These are phyloP conservation scores for Microthlaspi erraticum DNA, from an alignment of 345 rosid species.

Conservation along the genomic window DNA sequence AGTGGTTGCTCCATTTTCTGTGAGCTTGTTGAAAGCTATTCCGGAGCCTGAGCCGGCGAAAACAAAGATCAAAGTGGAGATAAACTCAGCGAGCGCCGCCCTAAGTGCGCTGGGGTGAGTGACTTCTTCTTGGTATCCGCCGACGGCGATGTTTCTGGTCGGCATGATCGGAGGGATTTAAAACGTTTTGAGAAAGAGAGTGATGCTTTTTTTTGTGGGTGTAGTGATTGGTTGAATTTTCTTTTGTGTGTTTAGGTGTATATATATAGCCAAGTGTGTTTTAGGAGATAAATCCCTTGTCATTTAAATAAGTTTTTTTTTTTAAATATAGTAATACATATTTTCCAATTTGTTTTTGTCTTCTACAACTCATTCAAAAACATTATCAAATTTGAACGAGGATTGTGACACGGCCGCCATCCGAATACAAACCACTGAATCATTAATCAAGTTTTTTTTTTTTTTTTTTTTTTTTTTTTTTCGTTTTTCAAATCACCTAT, in stretches of 20 bases:
- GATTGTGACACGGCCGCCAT: background rate
- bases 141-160: slow-evolving; percentile 80
- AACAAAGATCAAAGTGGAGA: slow-evolving; percentile 82
- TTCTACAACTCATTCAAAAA: background rate
- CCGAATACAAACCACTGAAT: background rate
- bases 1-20: slow-evolving; percentile 65
- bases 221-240: slow-evolving; percentile 32
- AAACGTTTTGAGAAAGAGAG: slow-evolving; percentile 5
- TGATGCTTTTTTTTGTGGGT: slow-evolving; percentile 4
- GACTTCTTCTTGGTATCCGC: slow-evolving; percentile 66
- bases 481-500: background rate
- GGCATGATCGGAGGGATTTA: slow-evolving; percentile 59
- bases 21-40: slow-evolving; percentile 84
- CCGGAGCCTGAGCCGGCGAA: slow-evolving; percentile 95
- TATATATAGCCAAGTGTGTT: slow-evolving; percentile 32
- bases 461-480: background rate
- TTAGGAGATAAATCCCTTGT: background rate
- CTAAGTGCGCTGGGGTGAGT: slow-evolving; percentile 71
- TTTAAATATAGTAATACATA: too few relatives aligned
- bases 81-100: slow-evolving; percentile 88
- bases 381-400: background rate
- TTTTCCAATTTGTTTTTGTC: background rate
- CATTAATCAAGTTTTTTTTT: background rate
- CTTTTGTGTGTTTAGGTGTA: slow-evolving; percentile 9
- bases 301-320: background rate